phyloP scores from a whole-genome alignment of 2,329 filamentous ascomycete species.

The Trichoderma sp. region DNA sequence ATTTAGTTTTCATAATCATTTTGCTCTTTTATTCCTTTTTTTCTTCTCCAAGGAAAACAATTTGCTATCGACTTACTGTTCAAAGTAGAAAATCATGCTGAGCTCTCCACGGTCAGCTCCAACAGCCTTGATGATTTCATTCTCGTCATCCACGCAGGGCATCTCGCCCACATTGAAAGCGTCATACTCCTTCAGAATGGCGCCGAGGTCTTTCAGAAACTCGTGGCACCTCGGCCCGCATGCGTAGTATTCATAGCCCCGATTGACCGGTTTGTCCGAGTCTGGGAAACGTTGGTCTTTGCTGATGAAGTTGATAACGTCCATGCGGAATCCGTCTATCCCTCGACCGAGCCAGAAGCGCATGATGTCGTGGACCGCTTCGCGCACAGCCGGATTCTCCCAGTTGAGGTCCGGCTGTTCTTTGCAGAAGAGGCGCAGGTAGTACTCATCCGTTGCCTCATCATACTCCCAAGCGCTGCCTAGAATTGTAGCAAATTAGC shows the following conservation, averaged over 20 bases:
- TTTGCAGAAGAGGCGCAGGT: constrained; percentile 70
- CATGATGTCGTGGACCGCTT: constrained; percentile 70
- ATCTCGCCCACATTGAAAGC: constrained; percentile 59
- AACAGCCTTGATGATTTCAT: constrained; percentile 54
- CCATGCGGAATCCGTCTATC: constrained; percentile 67
- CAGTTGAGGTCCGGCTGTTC: constrained; percentile 80
- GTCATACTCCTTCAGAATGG: constrained; percentile 51
- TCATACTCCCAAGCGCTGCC: constrained; percentile 56
- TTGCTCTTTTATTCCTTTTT: background rate
- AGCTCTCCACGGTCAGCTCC: constrained; percentile 61
- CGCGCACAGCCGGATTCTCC: constrained; percentile 68
- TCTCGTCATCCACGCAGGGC: constrained; percentile 49
- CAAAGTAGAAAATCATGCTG: constrained; percentile 76
- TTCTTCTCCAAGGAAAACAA: background rate
- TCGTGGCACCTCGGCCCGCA: constrained; percentile 56
- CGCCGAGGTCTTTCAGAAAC: constrained; percentile 51
- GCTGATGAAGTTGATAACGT: constrained; percentile 70
- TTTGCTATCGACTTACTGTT: constrained; percentile 49
- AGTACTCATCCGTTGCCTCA: constrained; percentile 54
- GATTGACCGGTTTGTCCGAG: constrained; percentile 42
- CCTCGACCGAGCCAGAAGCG: constrained; percentile 75
- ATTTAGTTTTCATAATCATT: background rate
- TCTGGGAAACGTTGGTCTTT: constrained; percentile 63
- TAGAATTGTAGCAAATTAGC: constrained; percentile 27
- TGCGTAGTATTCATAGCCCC: constrained; percentile 52